Evolutionary conservation across 495 filamentous ascomycete genomes (phyloP), one percentile per base, ranked within the genome.

Genomic region (Lichenothelia convexa): DNA sequence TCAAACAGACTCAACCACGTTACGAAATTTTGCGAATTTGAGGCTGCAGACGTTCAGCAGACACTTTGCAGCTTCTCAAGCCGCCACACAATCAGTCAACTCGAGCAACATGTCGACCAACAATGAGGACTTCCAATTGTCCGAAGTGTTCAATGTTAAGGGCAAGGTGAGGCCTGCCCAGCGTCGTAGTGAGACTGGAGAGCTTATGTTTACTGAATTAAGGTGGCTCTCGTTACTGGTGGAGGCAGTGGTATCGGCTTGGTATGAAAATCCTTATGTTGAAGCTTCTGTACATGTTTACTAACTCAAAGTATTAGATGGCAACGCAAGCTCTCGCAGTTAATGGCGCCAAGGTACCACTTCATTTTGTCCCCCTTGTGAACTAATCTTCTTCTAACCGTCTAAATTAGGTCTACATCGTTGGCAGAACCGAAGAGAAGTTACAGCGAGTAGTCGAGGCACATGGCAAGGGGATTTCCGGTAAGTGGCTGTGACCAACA

Each of bases 291-390:
- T 34, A 5, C 8, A 32, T 16, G n/a, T 32, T 12, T 24, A 16
- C 5, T 5, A 24, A 33, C 18, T 18, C 11, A 18, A 8, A 12
- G 5, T 27, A 13, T 18, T 23, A 43, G 7, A 70, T 67, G 68
- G 55, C 57, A 35, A 56, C 59, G 0, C 70, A 75, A 53, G 65
- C 70, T 6, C 61, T 75, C 0, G 69, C 69, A 4, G 67, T 70
- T 30, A 76, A 74, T 45, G 70, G 71, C 5, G 67, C 49, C 17
- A 58, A 58, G 33, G 41, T 45, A 27, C 7, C 24, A 13, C 24
- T 24, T 30, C 20, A 19, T n/a, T 18, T 18, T 16, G 31, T 24
- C 20, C 11, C 22, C 12, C 22, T 24, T 26, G 32, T 35, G 8
- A 18, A 6, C 1, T n/a, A 24, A 15, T 17, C 18, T 21, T 24